phyloP scores from a whole-genome alignment of 2,329 filamentous ascomycete genomes.

The Monosporascus sp. region DNA sequence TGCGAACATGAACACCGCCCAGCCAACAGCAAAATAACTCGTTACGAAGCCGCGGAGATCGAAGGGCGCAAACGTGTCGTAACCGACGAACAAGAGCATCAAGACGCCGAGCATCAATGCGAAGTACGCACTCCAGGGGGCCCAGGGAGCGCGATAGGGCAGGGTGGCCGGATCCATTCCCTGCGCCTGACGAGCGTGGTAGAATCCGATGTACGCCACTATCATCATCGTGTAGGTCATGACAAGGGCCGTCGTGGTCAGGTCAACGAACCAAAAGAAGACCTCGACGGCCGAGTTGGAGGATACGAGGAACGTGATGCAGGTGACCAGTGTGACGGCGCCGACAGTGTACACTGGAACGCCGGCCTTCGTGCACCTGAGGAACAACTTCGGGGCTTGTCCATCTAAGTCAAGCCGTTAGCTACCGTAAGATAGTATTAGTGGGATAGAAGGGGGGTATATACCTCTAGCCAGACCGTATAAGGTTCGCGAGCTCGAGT shows the following conservation, averaged over 20 bases:
- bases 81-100: constrained; percentile 52
- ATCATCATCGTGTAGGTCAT: constrained; percentile 42
- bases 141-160: constrained; percentile 44
- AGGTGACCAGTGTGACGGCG: constrained; percentile 26
- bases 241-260: constrained; percentile 34
- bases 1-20: constrained; percentile 52
- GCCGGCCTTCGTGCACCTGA: constrained; percentile 35
- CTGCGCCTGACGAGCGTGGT: constrained; percentile 49
- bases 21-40: constrained; percentile 48
- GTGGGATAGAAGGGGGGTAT: background rate
- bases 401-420: constrained; percentile 14
- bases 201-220: constrained; percentile 40
- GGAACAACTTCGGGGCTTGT: constrained; percentile 33
- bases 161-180: constrained; percentile 41
- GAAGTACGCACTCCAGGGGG: constrained; percentile 48
- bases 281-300: constrained; percentile 31
- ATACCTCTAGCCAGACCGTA: constrained; percentile 22
- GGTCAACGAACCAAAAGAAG: constrained; percentile 37
- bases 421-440: background rate
- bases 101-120: constrained; percentile 40
- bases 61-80: constrained; percentile 49
- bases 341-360: constrained; percentile 36
- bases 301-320: constrained; percentile 34
- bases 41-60: constrained; percentile 44
- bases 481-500: constrained; percentile 13